phyloP scores from a whole-genome alignment of 2,329 filamentous ascomycete genomes.

The Aspergillus quadricinctus region DNA sequence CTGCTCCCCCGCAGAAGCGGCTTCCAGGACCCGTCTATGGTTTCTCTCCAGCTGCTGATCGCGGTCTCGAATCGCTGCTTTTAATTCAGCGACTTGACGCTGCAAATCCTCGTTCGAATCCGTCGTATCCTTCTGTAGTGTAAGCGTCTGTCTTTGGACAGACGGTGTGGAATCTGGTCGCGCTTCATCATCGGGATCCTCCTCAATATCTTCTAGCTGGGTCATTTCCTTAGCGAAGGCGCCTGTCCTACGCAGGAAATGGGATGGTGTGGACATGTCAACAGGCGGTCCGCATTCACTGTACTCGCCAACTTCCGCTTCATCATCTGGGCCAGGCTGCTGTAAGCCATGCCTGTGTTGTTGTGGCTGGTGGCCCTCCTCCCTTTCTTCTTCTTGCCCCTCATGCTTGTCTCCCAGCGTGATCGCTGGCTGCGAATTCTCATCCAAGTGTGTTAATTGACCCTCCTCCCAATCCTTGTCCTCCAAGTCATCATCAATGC shows the following conservation, averaged over 20 bases:
- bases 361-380: slow-evolving; percentile 1
- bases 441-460: not conserved
- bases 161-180: slow-evolving; percentile 24
- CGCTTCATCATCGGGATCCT: slow-evolving; percentile 25
- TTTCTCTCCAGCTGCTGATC: slow-evolving; percentile 33
- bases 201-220: slow-evolving; percentile 35
- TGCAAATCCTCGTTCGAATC: slow-evolving; percentile 22
- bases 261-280: slow-evolving; percentile 43
- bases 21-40: slow-evolving; percentile 29
- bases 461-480: slow-evolving; percentile 9
- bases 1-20: slow-evolving; percentile 34
- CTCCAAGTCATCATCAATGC: slow-evolving; percentile 20
- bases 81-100: slow-evolving; percentile 29
- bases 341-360: slow-evolving; percentile 12
- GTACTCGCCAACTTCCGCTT: slow-evolving; percentile 32
- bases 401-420: not conserved
- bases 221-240: slow-evolving; percentile 26
- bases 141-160: slow-evolving; percentile 18
- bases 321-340: slow-evolving; percentile 27
- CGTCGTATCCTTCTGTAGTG: slow-evolving; percentile 12
- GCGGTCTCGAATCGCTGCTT: slow-evolving; percentile 27
- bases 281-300: slow-evolving; percentile 41
- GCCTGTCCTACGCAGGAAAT: slow-evolving; percentile 31
- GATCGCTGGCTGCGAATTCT: slow-evolving; percentile 2
- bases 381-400: not conserved